Base-by-base conservation (phyloP, 768 basidiomycete genomes). In the Mycena haematopus region DNA sequence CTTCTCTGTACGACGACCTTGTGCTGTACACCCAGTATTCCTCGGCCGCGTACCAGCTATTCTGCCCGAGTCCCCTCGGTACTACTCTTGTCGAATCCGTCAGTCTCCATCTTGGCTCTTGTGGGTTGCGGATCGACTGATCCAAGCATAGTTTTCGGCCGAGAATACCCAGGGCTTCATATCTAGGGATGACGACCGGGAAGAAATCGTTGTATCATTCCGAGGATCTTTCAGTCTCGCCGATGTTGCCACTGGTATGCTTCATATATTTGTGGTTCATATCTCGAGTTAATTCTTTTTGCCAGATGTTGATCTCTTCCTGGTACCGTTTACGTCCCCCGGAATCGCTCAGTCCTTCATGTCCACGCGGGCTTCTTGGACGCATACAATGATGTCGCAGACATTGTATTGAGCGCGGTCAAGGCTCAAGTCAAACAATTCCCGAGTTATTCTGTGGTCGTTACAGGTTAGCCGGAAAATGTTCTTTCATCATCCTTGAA, bases 11-110 rank as follows among this genome's bases (percentile, higher is more conserved):
- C 54, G 66, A 73, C 29, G 68, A 80, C 42, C 73, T 80, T 25
- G 73, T 75, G 52, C 77, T 65, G 13, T 80, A 79, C 55, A 72
- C 78, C 0, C 78, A 78, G 65, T 80, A 81, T 65, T 73, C 79
- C 9, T 81, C 79, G 4, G 79, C 78, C 11, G 73, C 74, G 14
- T 81, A 80, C 58, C 77, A 77, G 31, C 15, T 70, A 7, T 10
- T 77, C 1, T 81, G 80, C 52, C 76, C 74, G 6, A 72, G 73
- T 24, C 80, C 79, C 14, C 72, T 81, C 66, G 80, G 79, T 4
- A 80, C 75, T 36, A 69, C 59, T 5, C 74, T 81, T 47, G 51
- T 82, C 27, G 13, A 24, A 42, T 66, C 73, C 58, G 79, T 79
- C 58, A 22, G 31, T 52, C 36, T 2, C 19, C 15, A 33, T 29